Base-by-base conservation (phyloP, 345 rosid genomes). In the Rubroshorea leprosula region DNA sequence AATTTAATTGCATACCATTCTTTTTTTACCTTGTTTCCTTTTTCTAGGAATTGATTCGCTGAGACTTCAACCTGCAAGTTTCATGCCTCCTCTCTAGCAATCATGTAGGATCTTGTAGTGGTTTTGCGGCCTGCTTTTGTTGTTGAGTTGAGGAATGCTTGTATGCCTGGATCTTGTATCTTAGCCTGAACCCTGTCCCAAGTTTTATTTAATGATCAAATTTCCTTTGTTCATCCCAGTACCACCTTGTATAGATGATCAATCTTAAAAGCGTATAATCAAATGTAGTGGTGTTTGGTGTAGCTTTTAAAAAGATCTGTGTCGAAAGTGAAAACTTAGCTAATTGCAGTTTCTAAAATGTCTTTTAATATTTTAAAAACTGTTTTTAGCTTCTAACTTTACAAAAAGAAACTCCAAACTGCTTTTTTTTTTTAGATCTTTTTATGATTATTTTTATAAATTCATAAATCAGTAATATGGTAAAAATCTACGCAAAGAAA, bases 51-150 rank as follows among this genome's bases (percentile, higher is more conserved):
- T 51, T 72, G 61, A 29, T 66, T 57, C 20, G 38, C 35, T 46
- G 43, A 55, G 23, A 29, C 59, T 55, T 41, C 39, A 60, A 59
- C 62, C 53, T n/a, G n/a, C n/a, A n/a, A n/a, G n/a, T n/a, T n/a
- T n/a, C n/a, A n/a, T 29, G 73, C 66, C 66, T 60, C 67, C 69
- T 44, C 51, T 54, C 38, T 60, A 56, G 80, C 53, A 58, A 46
- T 43, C 59, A 21, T 48, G 41, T 23, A 23, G 70, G 57, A 54
- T 58, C 38, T 55, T 51, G 51, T 67, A 66, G 58, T 57, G 58
- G 39, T 67, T 73, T 66, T 54, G 54, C 58, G 62, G 70, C 69
- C 69, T 67, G 50, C 58, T 63, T 49, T 66, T 50, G 22, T 53
- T 58, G 52, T 54, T 49, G 29, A 12, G 44, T 43, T 21, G 47